These are phyloP conservation scores for Dendryphion nanum DNA, from an alignment of 2,329 filamentous ascomycete genomes.

Conservation along the genomic window DNA sequence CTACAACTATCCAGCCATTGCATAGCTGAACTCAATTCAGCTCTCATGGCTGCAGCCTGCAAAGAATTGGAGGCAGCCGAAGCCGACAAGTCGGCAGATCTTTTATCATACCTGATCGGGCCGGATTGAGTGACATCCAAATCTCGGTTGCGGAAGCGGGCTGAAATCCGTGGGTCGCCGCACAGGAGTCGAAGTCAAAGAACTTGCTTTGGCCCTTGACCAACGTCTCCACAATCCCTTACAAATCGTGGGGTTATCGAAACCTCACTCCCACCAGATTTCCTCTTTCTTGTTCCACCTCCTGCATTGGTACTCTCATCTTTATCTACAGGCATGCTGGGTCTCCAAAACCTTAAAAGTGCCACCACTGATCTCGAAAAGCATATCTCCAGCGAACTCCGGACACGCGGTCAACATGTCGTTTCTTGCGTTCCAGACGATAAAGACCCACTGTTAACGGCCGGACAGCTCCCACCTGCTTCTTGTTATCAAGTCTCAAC, in stretches of 20 bases:
- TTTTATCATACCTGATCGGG: neutral
- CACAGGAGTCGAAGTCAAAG: too few species aligned
- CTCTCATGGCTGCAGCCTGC: too few species aligned
- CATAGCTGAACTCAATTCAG: too few species aligned
- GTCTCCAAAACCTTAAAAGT: constrained; percentile 7
- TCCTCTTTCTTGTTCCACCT: too few species aligned
- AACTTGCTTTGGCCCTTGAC: constrained; percentile 12
- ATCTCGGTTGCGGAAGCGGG: constrained; percentile 11
- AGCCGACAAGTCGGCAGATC: neutral
- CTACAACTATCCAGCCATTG: neutral
- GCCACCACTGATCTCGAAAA: constrained; percentile 4
- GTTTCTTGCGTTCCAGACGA: constrained; percentile 2
- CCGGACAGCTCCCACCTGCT: neutral
- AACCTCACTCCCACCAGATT: too few species aligned
- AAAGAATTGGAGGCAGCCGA: neutral
- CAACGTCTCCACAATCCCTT: constrained; percentile 13
- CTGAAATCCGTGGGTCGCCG: too few species aligned
- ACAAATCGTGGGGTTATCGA: constrained; percentile 19
- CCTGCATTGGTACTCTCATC: too few species aligned
- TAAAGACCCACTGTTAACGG: neutral
- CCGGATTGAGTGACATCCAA: constrained; percentile 1
- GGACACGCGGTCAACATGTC: constrained; percentile 14
- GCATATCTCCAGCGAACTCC: constrained; percentile 12
- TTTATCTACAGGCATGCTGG: constrained; percentile 5
- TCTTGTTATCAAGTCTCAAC: neutral